Evolutionary conservation across 1,139 yeast genomes (phyloP).

Genomic region (Kazachstania sp.): DNA sequence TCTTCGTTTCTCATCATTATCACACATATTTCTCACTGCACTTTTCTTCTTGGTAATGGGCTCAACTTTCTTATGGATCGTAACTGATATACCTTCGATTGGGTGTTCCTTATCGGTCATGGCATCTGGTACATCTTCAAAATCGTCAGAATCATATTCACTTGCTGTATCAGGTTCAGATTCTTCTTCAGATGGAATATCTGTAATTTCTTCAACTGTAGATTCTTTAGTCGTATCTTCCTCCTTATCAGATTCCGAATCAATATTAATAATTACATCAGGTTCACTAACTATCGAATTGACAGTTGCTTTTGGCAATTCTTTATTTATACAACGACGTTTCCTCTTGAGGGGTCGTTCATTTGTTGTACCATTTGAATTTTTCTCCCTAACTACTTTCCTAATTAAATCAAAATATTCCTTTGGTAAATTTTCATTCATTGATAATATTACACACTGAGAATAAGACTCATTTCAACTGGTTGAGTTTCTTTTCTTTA

Average conservation of each 20-base stretch:
- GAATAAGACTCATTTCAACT: neutral
- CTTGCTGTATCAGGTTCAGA: constrained; percentile 8
- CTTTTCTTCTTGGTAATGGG: constrained; percentile 20
- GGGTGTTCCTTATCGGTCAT: constrained; percentile 2
- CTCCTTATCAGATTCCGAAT: constrained; percentile 19
- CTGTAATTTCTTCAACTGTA: neutral
- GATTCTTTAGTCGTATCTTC: neutral
- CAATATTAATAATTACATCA: neutral
- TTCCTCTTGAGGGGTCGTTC: constrained; percentile 17
- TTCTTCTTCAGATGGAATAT: neutral
- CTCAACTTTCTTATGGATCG: constrained; percentile 12
- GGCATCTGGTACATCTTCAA: constrained; percentile 33
- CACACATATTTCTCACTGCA: constrained; percentile 33
- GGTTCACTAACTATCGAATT: neutral
- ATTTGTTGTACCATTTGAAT: constrained; percentile 5
- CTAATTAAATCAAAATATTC: constrained; percentile 34
- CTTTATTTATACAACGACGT: constrained; percentile 4
- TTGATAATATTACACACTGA: neutral
- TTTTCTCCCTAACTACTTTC: constrained; percentile 32
- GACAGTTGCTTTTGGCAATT: neutral
- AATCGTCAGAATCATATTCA: constrained; percentile 33
- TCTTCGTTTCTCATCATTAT: constrained; percentile 45
- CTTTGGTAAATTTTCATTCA: constrained; percentile 29
- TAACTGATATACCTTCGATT: constrained; percentile 21
- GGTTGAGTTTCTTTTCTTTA: neutral